Evolutionary conservation across 768 basidiomycete species (phyloP), one percentile per base, ranked within the genome.

Genomic region (Sistotremastrum niveocremeum): DNA sequence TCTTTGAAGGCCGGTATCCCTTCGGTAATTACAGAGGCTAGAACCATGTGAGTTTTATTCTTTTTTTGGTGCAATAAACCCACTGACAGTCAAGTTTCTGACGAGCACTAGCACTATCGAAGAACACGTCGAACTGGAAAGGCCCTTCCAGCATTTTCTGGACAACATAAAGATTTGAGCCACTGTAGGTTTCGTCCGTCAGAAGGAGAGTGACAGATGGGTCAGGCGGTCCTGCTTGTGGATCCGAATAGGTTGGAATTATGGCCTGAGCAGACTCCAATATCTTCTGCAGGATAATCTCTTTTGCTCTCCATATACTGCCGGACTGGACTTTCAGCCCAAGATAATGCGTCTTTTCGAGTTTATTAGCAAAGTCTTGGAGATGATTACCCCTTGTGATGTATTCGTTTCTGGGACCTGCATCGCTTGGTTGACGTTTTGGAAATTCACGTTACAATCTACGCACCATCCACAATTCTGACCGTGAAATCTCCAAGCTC

Each of bases 101-200:
- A 49, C 74, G 74, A 8, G 72, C 68, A 54, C 81, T 86, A 31
- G 62, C 76, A 47, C 83, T 82, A 54, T 95, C 88, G 56, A 80
- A 95, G 60, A 81, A 79, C 10, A 97, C 72, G 54, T 98, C 94
- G 57, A 93, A 90, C 48, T 84, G 76, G 65, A 94, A 97, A 31
- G 74, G 68, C 1, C 86, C 89, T 7, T 87, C 81, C 50, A 84
- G 89, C 4, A 69, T 68, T 58, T 90, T 93, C 61, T 98, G 93
- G 41, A 93, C 72, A 7, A 84, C 90, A 56, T 72, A 90, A 30
- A 95, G 68, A 56, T 90, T 94, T 60, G 83, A 83, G 37, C 71
- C 74, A 8, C 72, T 70, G 46, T 78, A 71, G 6, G 77, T 66
- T 41, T 87, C 81, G 54, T 95, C 81, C 2, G 85, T 72, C 3